phyloP scores from a whole-genome alignment of 208 protist genomes.

The Leishmania turanica region DNA sequence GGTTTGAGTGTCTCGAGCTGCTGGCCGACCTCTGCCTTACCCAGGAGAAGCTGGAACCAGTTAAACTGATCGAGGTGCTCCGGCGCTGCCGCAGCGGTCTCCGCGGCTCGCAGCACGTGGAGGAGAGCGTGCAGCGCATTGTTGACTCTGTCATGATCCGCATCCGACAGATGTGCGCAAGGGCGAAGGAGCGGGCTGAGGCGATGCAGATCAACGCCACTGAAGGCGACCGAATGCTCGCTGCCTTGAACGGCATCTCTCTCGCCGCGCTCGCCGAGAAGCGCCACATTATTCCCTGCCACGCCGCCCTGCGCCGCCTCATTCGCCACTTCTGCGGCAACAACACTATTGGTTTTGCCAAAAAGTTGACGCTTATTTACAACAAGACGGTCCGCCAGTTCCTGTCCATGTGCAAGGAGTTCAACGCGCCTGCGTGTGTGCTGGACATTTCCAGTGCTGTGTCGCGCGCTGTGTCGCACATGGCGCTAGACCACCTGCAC shows the following conservation, averaged over 20 bases:
- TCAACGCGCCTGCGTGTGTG: slow-evolving; percentile 43
- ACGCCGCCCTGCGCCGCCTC: slow-evolving; percentile 36
- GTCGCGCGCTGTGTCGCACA: slow-evolving; percentile 45
- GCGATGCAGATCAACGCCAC: slow-evolving; percentile 33
- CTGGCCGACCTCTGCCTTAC: slow-evolving; percentile 63
- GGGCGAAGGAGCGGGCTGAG: slow-evolving; percentile 31
- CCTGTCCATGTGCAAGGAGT: slow-evolving; percentile 59
- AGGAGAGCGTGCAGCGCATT: slow-evolving; percentile 55
- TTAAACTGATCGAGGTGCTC: slow-evolving; percentile 35
- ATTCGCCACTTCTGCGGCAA: slow-evolving; percentile 53
- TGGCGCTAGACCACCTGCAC: slow-evolving; percentile 44
- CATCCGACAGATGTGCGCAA: slow-evolving; percentile 46
- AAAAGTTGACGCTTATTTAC: slow-evolving; percentile 67
- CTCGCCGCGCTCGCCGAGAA: slow-evolving; percentile 49
- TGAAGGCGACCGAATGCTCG: slow-evolving; percentile 55
- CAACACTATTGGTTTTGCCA: slow-evolving; percentile 65
- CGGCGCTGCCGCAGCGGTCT: slow-evolving; percentile 41
- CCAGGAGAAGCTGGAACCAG: slow-evolving; percentile 27
- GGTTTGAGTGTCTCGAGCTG: slow-evolving; percentile 56
- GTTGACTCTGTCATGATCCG: slow-evolving; percentile 50
- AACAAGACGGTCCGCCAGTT: slow-evolving; percentile 58
- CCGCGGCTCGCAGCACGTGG: slow-evolving; percentile 55
- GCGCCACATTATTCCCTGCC: slow-evolving; percentile 56
- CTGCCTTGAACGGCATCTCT: slow-evolving; percentile 57
- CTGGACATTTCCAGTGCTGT: slow-evolving; percentile 42